phyloP scores from a whole-genome alignment of 305 asterid genomes.

The Fraxinus latifolia region DNA sequence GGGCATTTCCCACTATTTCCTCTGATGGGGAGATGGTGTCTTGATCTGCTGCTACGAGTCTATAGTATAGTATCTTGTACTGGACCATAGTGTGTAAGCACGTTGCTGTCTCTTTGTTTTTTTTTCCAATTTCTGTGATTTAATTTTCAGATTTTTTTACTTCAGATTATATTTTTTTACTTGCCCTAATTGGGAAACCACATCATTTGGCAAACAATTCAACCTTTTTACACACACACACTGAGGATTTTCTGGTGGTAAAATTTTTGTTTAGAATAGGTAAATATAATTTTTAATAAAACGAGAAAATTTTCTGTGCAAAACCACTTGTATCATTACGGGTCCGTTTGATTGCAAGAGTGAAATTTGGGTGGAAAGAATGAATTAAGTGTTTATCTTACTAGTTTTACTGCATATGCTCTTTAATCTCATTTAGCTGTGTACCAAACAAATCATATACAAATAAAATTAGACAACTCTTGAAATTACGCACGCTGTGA shows the following conservation, averaged over 20 bases:
- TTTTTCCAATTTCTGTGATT: not conserved
- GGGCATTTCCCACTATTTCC: too few species aligned
- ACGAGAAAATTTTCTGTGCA: not conserved
- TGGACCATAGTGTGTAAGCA: not conserved
- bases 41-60: not conserved
- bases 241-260: not conserved
- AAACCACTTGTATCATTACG: not conserved
- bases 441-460: not conserved
- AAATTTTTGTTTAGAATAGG: too few species aligned
- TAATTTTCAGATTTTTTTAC: not conserved
- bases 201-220: too few species aligned
- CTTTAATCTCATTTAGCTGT: not conserved
- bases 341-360: too few species aligned
- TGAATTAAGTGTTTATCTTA: not conserved
- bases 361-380: too few species aligned
- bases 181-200: too few species aligned
- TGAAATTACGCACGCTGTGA: not conserved
- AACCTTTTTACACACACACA: not conserved
- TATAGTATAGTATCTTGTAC: not conserved
- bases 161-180: too few species aligned
- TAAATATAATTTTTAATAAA: too few species aligned
- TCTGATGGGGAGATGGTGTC: not conserved
- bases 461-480: not conserved
- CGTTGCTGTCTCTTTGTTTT: not conserved
- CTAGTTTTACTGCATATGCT: not conserved